Evolutionary conservation across 2,329 filamentous ascomycete species (phyloP).

Genomic region (Xylariaceae sp.): DNA sequence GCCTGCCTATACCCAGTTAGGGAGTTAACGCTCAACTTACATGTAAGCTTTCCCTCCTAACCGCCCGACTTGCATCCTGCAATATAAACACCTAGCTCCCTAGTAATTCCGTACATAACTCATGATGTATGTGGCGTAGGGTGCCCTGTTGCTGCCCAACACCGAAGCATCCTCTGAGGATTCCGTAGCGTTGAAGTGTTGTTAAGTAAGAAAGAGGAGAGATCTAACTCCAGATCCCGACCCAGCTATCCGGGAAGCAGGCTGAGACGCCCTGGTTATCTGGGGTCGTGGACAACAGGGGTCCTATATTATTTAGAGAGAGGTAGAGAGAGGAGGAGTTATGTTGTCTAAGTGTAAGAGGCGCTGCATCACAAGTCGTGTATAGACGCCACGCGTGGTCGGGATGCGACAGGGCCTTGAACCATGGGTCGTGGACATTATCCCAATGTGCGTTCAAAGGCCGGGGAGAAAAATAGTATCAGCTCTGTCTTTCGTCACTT

Average conservation of each 20-base stretch:
- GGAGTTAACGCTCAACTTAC: not conserved
- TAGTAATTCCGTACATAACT: not conserved
- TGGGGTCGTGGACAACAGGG: conserved; percentile 14
- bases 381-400: no score
- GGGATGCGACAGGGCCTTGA: no score
- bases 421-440: no score
- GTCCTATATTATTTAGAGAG: not conserved
- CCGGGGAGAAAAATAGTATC: no score
- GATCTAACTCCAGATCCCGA: conserved; percentile 6
- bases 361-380: no score
- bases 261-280: conserved; percentile 17
- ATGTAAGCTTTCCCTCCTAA: not conserved
- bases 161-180: not conserved
- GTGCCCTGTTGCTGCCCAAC: conserved; percentile 21
- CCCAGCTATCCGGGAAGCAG: conserved; percentile 18
- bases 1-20: not conserved
- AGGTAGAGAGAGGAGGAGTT: no score
- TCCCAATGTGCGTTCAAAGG: no score
- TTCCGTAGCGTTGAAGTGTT: no score
- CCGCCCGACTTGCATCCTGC: not conserved
- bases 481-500: no score
- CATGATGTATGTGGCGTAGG: conserved; percentile 1
- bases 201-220: no score
- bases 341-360: no score
- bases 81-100: not conserved